phyloP scores from a whole-genome alignment of 345 rosid species.

The Pistacia vera region DNA sequence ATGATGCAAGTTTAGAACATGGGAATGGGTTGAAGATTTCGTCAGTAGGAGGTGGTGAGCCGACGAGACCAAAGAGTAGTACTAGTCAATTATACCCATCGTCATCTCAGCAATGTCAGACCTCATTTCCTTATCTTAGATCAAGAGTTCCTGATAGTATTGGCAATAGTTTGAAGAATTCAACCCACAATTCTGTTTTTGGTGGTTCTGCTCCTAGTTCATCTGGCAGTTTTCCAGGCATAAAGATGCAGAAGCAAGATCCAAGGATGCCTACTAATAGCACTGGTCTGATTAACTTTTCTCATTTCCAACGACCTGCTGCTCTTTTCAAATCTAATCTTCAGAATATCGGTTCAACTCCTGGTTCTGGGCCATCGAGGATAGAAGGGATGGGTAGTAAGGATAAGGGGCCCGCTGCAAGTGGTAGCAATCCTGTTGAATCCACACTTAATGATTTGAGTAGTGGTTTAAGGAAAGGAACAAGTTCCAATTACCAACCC shows the following conservation, averaged over 20 bases:
- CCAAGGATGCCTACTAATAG: conserved; percentile 33
- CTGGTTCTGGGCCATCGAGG: conserved; percentile 28
- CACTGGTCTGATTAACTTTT: conserved; percentile 52
- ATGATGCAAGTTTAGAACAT: conserved; percentile 28
- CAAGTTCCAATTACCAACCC: conserved; percentile 34
- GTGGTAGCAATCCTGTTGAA: conserved; percentile 25
- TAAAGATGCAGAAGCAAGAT: conserved; percentile 47
- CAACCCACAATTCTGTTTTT: conserved; percentile 22
- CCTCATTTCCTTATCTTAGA: conserved; percentile 41
- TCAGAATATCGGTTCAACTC: conserved; percentile 28
- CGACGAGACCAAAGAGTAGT: conserved; percentile 26
- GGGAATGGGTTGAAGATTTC: conserved; percentile 27
- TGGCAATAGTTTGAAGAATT: conserved; percentile 24
- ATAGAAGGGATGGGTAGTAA: conserved; percentile 28
- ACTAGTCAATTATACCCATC: conserved; percentile 33
- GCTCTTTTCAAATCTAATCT: conserved; percentile 46
- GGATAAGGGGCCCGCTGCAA: conserved; percentile 34
- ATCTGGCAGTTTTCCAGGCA: conserved; percentile 24
- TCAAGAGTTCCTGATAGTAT: conserved; percentile 39
- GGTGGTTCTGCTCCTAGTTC: conserved; percentile 26
- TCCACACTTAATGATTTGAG: conserved; percentile 16
- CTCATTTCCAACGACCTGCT: conserved; percentile 67
- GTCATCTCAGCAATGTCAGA: conserved; percentile 34
- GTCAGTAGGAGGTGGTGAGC: conserved; percentile 23
- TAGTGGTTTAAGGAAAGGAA: conserved; percentile 31